phyloP scores from a whole-genome alignment of 2,329 filamentous ascomycete species.

The Fonsecaea multimorphosa region DNA sequence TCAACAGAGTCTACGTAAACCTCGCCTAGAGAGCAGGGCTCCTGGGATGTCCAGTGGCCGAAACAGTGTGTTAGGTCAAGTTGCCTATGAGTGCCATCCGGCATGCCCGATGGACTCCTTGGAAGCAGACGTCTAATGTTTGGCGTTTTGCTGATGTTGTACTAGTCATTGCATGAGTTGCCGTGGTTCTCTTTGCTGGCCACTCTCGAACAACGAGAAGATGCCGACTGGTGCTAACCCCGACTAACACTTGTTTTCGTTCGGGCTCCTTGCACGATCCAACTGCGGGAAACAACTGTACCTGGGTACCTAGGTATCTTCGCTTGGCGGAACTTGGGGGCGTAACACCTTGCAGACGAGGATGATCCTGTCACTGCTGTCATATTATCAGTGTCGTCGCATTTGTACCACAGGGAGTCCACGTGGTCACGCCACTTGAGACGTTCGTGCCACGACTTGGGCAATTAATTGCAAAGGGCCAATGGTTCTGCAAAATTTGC shows the following conservation, averaged over 20 bases:
- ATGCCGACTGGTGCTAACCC: neutral
- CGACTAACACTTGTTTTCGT: neutral
- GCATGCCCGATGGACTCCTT: neutral
- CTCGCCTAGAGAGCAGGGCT: neutral
- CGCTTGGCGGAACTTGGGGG: neutral
- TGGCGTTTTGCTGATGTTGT: neutral
- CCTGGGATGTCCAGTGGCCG: neutral
- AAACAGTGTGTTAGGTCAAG: neutral
- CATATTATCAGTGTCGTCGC: constrained; percentile 11
- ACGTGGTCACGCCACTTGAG: constrained; percentile 26
- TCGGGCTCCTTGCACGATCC: neutral
- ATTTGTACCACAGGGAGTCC: constrained; percentile 19
- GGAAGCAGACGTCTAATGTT: neutral
- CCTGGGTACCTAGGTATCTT: no score
- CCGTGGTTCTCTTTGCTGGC: neutral
- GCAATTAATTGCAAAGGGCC: constrained; percentile 7
- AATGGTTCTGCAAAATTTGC: constrained; percentile 13
- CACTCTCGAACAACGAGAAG: neutral
- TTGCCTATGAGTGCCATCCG: neutral
- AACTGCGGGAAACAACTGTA: neutral
- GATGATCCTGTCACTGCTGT: constrained; percentile 28
- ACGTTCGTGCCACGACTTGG: constrained; percentile 18
- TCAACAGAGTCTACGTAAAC: constrained; percentile 7
- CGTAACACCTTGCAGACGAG: constrained; percentile 12
- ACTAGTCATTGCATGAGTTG: neutral